Base-by-base conservation (phyloP, 2,329 filamentous ascomycete genomes). In the Colletotrichum filicis region DNA sequence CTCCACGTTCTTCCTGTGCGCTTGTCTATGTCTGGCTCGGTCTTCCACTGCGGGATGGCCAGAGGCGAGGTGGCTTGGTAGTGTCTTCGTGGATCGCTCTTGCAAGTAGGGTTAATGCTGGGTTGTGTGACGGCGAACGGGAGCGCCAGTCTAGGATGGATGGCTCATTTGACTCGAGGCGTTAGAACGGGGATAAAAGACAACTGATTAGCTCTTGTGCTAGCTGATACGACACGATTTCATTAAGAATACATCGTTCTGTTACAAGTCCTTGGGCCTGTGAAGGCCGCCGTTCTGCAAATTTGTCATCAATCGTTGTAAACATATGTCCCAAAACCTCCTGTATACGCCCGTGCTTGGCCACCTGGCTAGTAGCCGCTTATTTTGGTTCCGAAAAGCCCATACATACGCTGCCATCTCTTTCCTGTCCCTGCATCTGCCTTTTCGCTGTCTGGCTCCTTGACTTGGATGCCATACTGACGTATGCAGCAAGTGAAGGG, bases 401-500 rank as follows among this genome's bases (percentile, higher is more conserved):
- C 86, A 82, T 92, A 94, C 75, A 89, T 82, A 68, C 90, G 87
- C 78, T 92, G 83, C 91, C 92, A 94, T 35, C 87, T 83, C 75
- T 75, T 83, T 3, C 81, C 85, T 1, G 82, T 71, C 14, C 85
- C 88, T 49, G 83, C 85, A 76, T 87, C 80, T 1, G 84, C 85
- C 75, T 85, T 85, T 5, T 69, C 75, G 19, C 82, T 79, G 74
- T 89, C 82, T 28, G 72, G 62, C 74, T 85, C 83, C 5, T 69
- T 74, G 16, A 87, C 80, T 68, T 82, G 85, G 58, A 93, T 83
- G 6, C 93, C 93, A 76, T 93, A 95, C 79, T 95, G 92, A 74
- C 87, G 87, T 74, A 95, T 87, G 77, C 92, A 94, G 79, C 93
- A 95, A 2, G 85, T 82, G 77, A 95, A 95, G 0, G 92, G 90